Conservation (phyloP, 192 early-diverging fungal species). For the Chytriomyces sp. region DNA sequence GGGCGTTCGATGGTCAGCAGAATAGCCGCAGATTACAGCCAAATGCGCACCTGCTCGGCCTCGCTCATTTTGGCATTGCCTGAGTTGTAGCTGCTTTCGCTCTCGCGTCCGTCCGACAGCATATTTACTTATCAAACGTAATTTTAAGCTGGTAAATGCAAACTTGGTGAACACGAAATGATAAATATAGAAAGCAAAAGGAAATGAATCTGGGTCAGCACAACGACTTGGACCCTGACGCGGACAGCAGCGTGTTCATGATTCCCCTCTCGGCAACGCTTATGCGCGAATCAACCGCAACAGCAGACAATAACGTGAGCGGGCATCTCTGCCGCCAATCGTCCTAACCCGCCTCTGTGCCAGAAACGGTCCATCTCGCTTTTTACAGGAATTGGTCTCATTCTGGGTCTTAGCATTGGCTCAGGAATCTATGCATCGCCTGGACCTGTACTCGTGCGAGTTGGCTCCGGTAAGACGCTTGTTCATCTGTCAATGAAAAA, state of each 20-base stretch:
- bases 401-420: slow-evolving; percentile 56
- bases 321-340: background rate
- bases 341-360: background rate
- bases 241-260: slow-evolving; percentile 9
- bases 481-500: background rate
- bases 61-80: background rate
- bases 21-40: background rate
- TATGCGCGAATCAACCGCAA: background rate
- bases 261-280: slow-evolving; percentile 13
- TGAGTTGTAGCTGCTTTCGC: background rate
- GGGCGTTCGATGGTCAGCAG: background rate
- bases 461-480: slow-evolving; percentile 32
- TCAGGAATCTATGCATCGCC: slow-evolving; percentile 71
- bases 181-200: too few relatives aligned
- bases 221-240: too few relatives aligned
- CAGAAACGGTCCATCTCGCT: slow-evolving; percentile 36
- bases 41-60: slow-evolving; percentile 8
- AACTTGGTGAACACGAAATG: too few relatives aligned
- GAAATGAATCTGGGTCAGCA: too few relatives aligned
- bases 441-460: slow-evolving; percentile 53
- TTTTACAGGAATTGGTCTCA: slow-evolving; percentile 45
- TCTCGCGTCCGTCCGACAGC: slow-evolving; percentile 9
- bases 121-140: background rate
- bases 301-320: background rate
- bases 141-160: too few relatives aligned